Conservation (phyloP, 768 basidiomycete genomes). For the Russula griseocarnosa region DNA sequence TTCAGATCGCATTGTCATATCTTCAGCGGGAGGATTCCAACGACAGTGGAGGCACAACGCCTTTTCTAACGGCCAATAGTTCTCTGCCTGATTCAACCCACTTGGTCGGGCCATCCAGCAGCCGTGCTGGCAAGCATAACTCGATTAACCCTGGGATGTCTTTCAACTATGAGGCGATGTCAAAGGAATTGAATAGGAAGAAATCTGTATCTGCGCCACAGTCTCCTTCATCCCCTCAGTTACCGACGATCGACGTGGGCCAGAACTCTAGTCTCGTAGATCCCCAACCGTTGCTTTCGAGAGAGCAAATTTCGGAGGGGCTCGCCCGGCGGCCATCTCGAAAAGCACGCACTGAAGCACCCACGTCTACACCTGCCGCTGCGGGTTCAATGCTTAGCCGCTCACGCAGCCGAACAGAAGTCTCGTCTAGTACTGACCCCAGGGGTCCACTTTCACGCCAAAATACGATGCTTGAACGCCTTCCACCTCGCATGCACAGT, state of each 20-base stretch:
- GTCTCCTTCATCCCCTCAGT: slow-evolving; percentile 9
- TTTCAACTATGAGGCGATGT: slow-evolving; percentile 32
- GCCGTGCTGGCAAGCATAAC: slow-evolving; percentile 45
- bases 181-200: slow-evolving; percentile 10
- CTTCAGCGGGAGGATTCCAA: slow-evolving; percentile 14
- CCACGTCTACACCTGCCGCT: neutral
- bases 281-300: neutral
- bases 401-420: slow-evolving; percentile 17
- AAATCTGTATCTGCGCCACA: slow-evolving; percentile 17
- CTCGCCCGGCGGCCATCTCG: slow-evolving; percentile 13
- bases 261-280: neutral
- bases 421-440: slow-evolving; percentile 30
- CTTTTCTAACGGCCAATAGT: slow-evolving; percentile 28
- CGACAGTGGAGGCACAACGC: slow-evolving; percentile 1
- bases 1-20: slow-evolving; percentile 22
- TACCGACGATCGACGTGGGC: neutral
- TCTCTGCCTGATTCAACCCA: slow-evolving; percentile 31
- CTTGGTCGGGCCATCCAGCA: slow-evolving; percentile 34
- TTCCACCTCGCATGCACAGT: slow-evolving; percentile 27
- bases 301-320: slow-evolving; percentile 6
- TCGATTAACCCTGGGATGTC: slow-evolving; percentile 54
- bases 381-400: neutral
- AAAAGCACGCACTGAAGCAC: slow-evolving; percentile 6
- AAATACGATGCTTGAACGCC: slow-evolving; percentile 24
- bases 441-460: slow-evolving; percentile 29